Conservation (phyloP, 345 rosid genomes). For the Eucalyptus regnans region DNA sequence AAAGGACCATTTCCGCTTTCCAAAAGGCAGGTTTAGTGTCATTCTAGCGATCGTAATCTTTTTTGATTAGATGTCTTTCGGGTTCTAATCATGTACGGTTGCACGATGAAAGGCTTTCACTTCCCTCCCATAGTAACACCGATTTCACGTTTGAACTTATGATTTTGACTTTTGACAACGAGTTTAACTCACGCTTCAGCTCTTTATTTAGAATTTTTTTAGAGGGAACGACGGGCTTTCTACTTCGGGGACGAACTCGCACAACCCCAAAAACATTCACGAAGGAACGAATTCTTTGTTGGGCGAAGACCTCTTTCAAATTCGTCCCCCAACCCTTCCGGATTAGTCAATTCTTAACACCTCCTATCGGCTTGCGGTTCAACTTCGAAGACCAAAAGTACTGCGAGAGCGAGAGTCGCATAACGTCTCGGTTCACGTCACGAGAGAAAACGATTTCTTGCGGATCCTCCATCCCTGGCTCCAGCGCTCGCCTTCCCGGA, state of each 20-base stretch:
- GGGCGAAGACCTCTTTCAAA: background rate
- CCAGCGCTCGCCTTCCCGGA: background rate
- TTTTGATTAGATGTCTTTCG: background rate
- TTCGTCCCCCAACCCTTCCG: background rate
- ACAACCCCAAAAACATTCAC: background rate
- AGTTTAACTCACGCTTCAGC: background rate
- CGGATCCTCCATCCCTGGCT: background rate
- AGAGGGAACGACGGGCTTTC: background rate
- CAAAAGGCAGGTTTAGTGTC: background rate
- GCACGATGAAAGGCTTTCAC: background rate
- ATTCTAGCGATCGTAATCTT: background rate
- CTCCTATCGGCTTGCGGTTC: background rate
- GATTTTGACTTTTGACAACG: background rate
- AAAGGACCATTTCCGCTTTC: background rate
- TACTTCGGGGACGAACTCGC: background rate
- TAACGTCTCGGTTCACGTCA: background rate
- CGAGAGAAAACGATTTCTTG: background rate
- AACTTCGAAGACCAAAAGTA: background rate
- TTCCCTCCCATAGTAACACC: background rate
- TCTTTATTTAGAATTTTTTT: background rate
- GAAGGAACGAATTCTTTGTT: background rate
- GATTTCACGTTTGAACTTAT: background rate
- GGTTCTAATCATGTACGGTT: background rate
- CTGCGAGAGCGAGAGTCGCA: background rate
- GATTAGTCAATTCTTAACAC: background rate